Conservation (phyloP, 2,329 filamentous ascomycete species). For the Didymella segeticola region DNA sequence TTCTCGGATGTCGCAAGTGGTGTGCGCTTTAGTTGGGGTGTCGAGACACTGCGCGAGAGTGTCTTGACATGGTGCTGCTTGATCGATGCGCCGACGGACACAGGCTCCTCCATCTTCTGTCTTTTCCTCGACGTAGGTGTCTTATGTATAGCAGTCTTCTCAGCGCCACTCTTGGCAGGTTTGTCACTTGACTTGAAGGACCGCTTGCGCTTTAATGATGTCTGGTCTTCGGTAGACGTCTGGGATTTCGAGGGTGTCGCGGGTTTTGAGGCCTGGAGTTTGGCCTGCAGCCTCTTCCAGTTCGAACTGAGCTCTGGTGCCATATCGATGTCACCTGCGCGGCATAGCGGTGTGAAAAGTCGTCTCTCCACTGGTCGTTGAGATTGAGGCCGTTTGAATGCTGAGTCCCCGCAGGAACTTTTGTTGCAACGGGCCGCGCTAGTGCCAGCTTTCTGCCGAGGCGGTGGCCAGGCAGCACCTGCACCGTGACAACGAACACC, state of each 20-base stretch:
- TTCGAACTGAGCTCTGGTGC: constrained; percentile 61
- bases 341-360: constrained; percentile 35
- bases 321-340: constrained; percentile 40
- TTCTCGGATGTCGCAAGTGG: constrained; percentile 60
- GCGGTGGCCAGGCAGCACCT: constrained; percentile 33
- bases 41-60: constrained; percentile 43
- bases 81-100: constrained; percentile 41
- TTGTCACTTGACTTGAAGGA: constrained; percentile 28
- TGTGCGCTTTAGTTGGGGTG: constrained; percentile 45
- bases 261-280: constrained; percentile 50
- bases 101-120: constrained; percentile 49
- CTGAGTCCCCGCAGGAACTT: constrained; percentile 15
- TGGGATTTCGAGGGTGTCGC: constrained; percentile 37
- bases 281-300: constrained; percentile 79
- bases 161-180: constrained; percentile 42
- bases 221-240: constrained; percentile 30
- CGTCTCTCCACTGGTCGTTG: constrained; percentile 22
- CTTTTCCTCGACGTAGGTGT: constrained; percentile 37
- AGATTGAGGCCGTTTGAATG: constrained; percentile 20
- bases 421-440: constrained; percentile 13
- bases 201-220: constrained; percentile 46
- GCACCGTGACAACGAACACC: constrained; percentile 36
- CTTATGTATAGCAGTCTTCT: constrained; percentile 26
- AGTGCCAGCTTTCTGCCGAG: constrained; percentile 18
- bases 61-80: constrained; percentile 53